These are phyloP conservation scores for Colletotrichum horii DNA, from an alignment of 2,329 filamentous ascomycete genomes.

Conservation along the genomic window DNA sequence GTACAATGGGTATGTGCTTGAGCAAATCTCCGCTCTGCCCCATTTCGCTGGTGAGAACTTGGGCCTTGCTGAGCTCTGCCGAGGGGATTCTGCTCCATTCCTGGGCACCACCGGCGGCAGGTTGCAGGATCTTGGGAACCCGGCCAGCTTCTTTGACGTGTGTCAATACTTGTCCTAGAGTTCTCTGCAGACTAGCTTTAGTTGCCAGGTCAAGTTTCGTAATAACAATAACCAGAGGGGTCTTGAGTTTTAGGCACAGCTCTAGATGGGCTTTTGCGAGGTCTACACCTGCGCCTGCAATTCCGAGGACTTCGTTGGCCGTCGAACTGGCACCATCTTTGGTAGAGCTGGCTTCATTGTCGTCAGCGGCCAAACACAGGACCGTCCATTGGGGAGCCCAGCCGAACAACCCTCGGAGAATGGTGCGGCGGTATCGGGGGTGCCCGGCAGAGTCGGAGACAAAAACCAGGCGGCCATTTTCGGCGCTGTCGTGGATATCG, in stretches of 20 bases:
- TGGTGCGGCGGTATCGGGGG: conserved; percentile 86
- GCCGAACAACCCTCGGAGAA: conserved; percentile 86
- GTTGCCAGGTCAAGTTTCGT: conserved; percentile 92
- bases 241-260: conserved; percentile 79
- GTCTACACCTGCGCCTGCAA: conserved; percentile 65
- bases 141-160: conserved; percentile 78
- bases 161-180: conserved; percentile 75
- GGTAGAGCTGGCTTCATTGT: conserved; percentile 51
- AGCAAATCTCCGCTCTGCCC: conserved; percentile 44
- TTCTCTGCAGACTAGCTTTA: conserved; percentile 71
- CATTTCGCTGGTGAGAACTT: conserved; percentile 58
- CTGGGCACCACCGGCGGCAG: conserved; percentile 51
- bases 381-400: conserved; percentile 96
- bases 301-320: conserved; percentile 55
- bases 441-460: conserved; percentile 93
- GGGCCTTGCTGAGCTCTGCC: conserved; percentile 63
- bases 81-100: conserved; percentile 63
- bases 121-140: conserved; percentile 74
- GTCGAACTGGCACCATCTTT: conserved; percentile 49
- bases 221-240: conserved; percentile 81
- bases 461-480: conserved; percentile 79
- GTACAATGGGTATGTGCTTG: conserved; percentile 77
- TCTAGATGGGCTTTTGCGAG: conserved; percentile 82
- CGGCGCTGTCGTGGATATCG: conserved; percentile 84
- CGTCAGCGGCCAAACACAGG: conserved; percentile 85